Percentiles rank a stretch among this genome's conserved stretches.
phyloP scores from a whole-genome alignment of 768 basidiomycete genomes.

The Lactifluus rugatus region DNA sequence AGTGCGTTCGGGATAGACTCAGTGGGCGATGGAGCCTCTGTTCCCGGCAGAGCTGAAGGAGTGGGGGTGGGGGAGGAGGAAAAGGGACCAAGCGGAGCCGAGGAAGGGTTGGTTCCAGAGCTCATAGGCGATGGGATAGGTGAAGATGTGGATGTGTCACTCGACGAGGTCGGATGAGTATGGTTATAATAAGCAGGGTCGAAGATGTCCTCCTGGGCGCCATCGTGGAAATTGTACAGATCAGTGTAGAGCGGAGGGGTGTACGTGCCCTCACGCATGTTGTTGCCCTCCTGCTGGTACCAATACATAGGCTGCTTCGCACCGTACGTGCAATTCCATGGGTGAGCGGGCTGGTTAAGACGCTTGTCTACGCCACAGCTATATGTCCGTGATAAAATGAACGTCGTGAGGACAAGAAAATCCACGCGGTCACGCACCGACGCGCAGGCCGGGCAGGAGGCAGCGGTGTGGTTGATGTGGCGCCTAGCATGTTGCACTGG shows the following conservation, averaged over 20 bases:
- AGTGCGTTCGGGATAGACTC: no score
- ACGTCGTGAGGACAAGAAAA: background rate
- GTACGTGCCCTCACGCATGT: constrained; percentile 28
- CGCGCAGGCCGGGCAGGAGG: constrained; percentile 27
- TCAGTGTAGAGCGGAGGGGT: constrained; percentile 29
- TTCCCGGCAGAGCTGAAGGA: no score
- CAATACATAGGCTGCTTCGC: constrained; percentile 34
- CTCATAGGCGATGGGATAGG: background rate
- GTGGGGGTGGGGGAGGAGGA: no score
- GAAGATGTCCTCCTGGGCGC: constrained; percentile 38
- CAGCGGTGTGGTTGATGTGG: constrained; percentile 25
- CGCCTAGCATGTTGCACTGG: constrained; percentile 31
- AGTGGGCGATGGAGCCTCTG: no score
- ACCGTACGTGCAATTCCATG: constrained; percentile 32
- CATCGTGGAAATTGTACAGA: constrained; percentile 34
- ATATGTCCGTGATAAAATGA: background rate
- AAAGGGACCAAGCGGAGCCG: no score
- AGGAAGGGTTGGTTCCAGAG: background rate
- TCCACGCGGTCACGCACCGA: constrained; percentile 18
- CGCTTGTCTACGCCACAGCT: constrained; percentile 29
- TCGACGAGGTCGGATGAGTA: background rate
- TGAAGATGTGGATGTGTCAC: background rate
- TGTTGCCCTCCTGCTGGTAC: constrained; percentile 32
- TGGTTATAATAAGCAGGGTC: background rate
- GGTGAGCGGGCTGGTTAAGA: constrained; percentile 18